Conservation (phyloP, 805 yeast genomes). For the Candida ortonii region DNA sequence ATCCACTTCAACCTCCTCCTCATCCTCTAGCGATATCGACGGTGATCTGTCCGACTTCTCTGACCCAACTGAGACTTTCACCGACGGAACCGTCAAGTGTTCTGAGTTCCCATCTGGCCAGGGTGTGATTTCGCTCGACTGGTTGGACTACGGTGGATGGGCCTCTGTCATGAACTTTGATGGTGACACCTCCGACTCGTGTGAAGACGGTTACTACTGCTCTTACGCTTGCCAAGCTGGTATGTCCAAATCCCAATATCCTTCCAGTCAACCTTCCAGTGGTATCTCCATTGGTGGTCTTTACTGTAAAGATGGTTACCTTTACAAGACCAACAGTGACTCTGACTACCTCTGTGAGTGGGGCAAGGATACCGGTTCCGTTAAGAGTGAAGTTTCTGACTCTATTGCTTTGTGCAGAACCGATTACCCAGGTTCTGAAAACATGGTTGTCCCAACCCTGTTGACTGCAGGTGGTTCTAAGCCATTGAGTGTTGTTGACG, state of each 20-base stretch:
- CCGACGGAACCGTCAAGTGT: conserved; percentile 71
- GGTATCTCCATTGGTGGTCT: conserved; percentile 97
- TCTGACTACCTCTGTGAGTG: conserved; percentile 76
- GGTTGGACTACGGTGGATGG: conserved; percentile 56
- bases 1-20: conserved; percentile 32
- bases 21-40: conserved; percentile 35
- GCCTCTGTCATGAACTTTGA: conserved; percentile 41
- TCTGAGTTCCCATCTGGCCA: conserved; percentile 69
- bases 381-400: conserved; percentile 58
- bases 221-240: conserved; percentile 98
- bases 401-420: conserved; percentile 93
- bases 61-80: conserved; percentile 51
- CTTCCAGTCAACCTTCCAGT: conserved; percentile 75
- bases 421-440: conserved; percentile 98
- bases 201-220: conserved; percentile 90
- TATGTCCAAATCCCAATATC: conserved; percentile 99
- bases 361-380: conserved; percentile 72
- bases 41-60: conserved; percentile 54
- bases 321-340: conserved; percentile 75
- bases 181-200: conserved; percentile 61
- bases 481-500: conserved; percentile 78
- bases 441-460: conserved; percentile 93
- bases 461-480: conserved; percentile 63
- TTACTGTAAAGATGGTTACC: conserved; percentile 76
- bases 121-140: conserved; percentile 62